These are phyloP conservation scores for Chionographis japonica DNA, from an alignment of 106 monocot species.

Conservation along the genomic window DNA sequence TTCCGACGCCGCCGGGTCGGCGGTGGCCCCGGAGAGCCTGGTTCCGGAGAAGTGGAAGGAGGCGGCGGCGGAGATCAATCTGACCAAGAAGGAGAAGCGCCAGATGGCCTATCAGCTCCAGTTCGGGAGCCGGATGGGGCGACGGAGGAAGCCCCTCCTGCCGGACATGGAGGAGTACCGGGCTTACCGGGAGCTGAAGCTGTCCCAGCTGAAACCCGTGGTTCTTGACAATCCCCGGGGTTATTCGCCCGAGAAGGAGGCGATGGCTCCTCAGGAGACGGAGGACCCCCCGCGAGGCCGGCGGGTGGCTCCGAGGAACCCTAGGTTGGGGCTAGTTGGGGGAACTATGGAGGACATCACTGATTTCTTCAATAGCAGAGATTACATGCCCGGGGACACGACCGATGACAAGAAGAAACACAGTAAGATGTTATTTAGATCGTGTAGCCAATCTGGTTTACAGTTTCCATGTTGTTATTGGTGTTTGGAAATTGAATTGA, in stretches of 20 bases:
- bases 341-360: constrained; percentile 51
- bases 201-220: constrained; percentile 60
- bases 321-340: constrained; percentile 41
- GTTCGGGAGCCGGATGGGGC: constrained; percentile 67
- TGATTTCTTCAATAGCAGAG: constrained; percentile 62
- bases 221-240: constrained; percentile 50
- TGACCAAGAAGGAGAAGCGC: constrained; percentile 89
- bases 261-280: background rate
- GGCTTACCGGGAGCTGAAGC: constrained; percentile 48
- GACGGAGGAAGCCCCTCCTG: constrained; percentile 33
- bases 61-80: constrained; percentile 53
- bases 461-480: too few species aligned
- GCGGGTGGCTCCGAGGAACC: constrained; percentile 64
- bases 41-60: constrained; percentile 89
- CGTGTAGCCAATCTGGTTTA: background rate
- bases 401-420: constrained; percentile 59
- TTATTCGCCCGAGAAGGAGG: constrained; percentile 11
- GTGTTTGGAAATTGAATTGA: too few species aligned
- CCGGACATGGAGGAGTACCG: constrained; percentile 62
- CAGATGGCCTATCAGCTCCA: constrained; percentile 60
- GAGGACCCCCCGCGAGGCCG: constrained; percentile 9
- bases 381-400: constrained; percentile 53
- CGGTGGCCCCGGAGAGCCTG: constrained; percentile 28
- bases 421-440: constrained; percentile 24
- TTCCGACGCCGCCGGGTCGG: background rate